phyloP scores from a whole-genome alignment of 2,329 filamentous ascomycete species.

The Diaporthe longicolla region DNA sequence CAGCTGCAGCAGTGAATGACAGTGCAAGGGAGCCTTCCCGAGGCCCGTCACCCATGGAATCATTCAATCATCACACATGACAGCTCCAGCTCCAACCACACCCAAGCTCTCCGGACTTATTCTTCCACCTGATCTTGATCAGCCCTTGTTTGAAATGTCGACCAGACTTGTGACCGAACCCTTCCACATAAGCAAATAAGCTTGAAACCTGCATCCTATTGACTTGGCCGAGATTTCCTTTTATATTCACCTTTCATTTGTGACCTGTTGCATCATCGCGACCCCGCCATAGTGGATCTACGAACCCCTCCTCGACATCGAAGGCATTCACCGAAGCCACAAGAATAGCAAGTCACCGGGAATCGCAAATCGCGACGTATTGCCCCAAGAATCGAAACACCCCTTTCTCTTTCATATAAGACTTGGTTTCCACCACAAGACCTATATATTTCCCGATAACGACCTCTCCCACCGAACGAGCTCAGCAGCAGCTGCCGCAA shows the following conservation, averaged over 20 bases:
- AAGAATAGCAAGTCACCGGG: neutral
- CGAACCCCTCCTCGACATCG: slow-evolving; percentile 28
- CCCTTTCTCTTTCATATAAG: neutral
- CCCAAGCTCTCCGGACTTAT: neutral
- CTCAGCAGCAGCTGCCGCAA: neutral
- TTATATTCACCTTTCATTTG: neutral
- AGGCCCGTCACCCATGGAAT: slow-evolving; percentile 14
- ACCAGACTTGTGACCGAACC: slow-evolving; percentile 1
- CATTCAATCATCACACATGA: slow-evolving; percentile 27
- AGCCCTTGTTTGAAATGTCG: slow-evolving; percentile 2
- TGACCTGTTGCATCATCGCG: slow-evolving; percentile 35
- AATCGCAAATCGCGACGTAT: neutral
- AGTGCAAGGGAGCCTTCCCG: neutral
- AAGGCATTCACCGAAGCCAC: neutral
- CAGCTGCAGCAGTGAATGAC: slow-evolving; percentile 6
- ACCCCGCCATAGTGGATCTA: slow-evolving; percentile 26
- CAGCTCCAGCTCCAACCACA: neutral
- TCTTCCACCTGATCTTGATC: slow-evolving; percentile 28
- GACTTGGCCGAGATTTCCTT: neutral
- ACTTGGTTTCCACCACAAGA: neutral
- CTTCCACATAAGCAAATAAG: neutral
- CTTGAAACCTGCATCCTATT: too few relatives aligned
- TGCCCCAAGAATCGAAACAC: neutral
- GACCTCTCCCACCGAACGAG: neutral
- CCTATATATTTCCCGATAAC: neutral